Evolutionary conservation across 768 basidiomycete genomes (phyloP), one percentile per base, ranked within the genome.

Genomic region (Lentinula boryana): DNA sequence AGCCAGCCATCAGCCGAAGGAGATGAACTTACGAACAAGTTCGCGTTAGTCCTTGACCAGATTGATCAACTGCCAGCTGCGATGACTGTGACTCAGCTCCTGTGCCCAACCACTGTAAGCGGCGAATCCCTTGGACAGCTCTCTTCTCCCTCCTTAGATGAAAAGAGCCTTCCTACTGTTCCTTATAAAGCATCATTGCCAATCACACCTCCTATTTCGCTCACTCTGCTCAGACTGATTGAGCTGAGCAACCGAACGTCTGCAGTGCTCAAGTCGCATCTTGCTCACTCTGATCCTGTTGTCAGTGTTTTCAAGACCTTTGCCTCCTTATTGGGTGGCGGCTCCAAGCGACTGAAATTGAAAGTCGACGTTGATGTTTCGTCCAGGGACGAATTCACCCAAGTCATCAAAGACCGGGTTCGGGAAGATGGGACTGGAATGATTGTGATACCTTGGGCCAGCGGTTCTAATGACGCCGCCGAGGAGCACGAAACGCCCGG

Each of bases 181-280:
- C 36, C 56, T 6, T 46, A 31, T 40, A 7, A 48, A 35, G 32
- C 44, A 23, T 44, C 52, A 3, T 3, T 35, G 15, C 32, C 50
- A 32, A 51, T 51, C 31, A 51, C 31, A 6, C 41, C 56, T 4
- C 33, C 62, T 3, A 56, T 55, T 12, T 58, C 67, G 0, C 63
- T 96, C 36, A 84, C 93, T 64, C 89, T 90, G 0, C 80, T 98
- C 2, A 93, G 95, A 18, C 80, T 98, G 7, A 84, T 98, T 65
- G 95, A 98, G 69, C 76, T 98, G 49, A 91, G 92, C 1, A 88
- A 88, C 40, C 89, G 97, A 61, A 91, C 91, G 1, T 94, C 92
- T 2, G 89, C 90, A 1, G 84, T 96, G 38, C 83, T 98, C 71
- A 88, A 85, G 68, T 91, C 90, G 1, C 84, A 90, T 56, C 76